phyloP scores from a whole-genome alignment of 352 stramenopile genomes.

The Pythium volutum region DNA sequence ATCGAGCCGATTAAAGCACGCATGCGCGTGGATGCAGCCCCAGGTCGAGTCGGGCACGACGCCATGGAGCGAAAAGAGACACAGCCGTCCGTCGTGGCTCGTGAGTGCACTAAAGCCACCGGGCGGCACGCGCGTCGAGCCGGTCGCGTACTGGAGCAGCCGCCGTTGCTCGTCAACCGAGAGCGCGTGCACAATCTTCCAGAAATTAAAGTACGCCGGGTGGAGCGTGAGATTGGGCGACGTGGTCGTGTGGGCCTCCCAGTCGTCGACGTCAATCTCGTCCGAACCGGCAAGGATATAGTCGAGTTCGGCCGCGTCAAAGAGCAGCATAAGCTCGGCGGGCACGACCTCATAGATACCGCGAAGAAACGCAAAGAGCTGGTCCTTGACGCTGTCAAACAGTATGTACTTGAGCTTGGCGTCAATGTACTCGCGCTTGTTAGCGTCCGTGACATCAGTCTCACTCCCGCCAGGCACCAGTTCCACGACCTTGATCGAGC shows the following conservation, averaged over 20 bases:
- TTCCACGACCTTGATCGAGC: slow-evolving; percentile 35
- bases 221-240: slow-evolving; percentile 11
- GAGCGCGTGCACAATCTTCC: slow-evolving; percentile 53
- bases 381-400: slow-evolving; percentile 87
- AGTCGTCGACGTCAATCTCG: slow-evolving; percentile 91
- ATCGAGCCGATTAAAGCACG: slow-evolving; percentile 84
- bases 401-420: slow-evolving; percentile 92
- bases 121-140: slow-evolving; percentile 15
- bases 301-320: slow-evolving; percentile 94
- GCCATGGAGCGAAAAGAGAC: slow-evolving; percentile 31
- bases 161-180: slow-evolving; percentile 27
- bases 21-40: slow-evolving; percentile 32
- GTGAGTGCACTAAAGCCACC: slow-evolving; percentile 24
- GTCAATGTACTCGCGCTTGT: slow-evolving; percentile 94
- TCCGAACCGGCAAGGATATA: slow-evolving; percentile 90
- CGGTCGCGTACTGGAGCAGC: slow-evolving; percentile 38
- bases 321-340: slow-evolving; percentile 87
- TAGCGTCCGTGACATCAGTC: slow-evolving; percentile 92
- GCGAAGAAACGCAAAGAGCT: slow-evolving; percentile 90
- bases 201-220: slow-evolving; percentile 21
- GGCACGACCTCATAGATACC: slow-evolving; percentile 97
- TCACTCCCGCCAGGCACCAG: slow-evolving; percentile 49
- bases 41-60: slow-evolving; percentile 8
- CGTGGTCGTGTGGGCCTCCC: slow-evolving; percentile 69
- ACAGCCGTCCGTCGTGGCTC: slow-evolving; percentile 25